Percentiles rank a stretch among this genome's conserved stretches.
phyloP scores from a whole-genome alignment of 139 green algal genomes.

The Pleodorina starrii region DNA sequence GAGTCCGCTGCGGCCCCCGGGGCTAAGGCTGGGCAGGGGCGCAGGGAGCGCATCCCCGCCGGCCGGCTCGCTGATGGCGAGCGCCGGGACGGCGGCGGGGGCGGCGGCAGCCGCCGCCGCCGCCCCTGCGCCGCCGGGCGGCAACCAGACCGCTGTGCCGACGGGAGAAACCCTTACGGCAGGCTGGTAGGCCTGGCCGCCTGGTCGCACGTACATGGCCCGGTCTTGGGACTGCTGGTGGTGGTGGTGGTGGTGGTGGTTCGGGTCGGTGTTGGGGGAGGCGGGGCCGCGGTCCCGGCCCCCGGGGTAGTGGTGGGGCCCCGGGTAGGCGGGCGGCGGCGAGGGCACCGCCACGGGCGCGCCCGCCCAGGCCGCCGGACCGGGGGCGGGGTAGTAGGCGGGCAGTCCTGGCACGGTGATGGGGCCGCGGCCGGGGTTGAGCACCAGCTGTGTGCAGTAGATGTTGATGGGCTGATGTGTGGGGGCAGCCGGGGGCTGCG shows the following conservation, averaged over 20 bases:
- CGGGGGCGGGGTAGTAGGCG: neutral
- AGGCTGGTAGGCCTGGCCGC: neutral
- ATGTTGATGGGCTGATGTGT: slow-evolving; percentile 29
- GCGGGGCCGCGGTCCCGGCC: neutral
- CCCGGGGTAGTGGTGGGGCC: neutral
- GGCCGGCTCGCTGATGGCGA: too few species aligned
- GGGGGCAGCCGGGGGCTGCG: neutral
- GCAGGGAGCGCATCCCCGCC: too few species aligned
- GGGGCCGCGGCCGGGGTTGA: slow-evolving; percentile 19
- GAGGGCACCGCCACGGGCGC: neutral
- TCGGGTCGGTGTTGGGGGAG: too few species aligned
- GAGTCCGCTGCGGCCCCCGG: neutral
- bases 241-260: too few species aligned
- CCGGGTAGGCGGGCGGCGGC: neutral
- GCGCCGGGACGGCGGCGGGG: too few species aligned
- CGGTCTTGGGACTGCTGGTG: neutral
- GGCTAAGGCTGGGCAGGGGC: neutral
- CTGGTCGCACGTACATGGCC: slow-evolving; percentile 7
- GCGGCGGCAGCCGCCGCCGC: too few species aligned
- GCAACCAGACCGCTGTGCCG: slow-evolving; percentile 3
- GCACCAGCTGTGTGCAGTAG: slow-evolving; percentile 48
- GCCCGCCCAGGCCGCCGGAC: slow-evolving; percentile 15
- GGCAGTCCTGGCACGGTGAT: slow-evolving; percentile 23
- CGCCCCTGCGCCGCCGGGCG: neutral
- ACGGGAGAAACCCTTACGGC: neutral